phyloP scores from a whole-genome alignment of 192 early-diverging fungal genomes.

The Haplosporangium gracile region DNA sequence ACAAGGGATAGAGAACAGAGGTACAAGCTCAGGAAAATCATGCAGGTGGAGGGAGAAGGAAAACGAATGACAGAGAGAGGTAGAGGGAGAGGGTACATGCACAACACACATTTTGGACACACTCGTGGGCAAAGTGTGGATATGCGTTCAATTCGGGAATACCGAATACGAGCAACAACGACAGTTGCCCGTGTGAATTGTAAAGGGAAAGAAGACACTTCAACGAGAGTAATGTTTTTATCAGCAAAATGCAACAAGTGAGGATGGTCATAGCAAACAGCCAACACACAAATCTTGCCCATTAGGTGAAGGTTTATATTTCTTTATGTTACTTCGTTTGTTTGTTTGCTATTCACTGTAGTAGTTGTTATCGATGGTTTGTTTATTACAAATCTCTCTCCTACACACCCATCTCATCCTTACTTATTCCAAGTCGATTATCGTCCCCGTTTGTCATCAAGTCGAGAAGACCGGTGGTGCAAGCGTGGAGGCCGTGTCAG shows the following conservation, averaged over 20 bases:
- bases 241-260: too few relatives aligned
- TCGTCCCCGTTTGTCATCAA: slow-evolving; percentile 20
- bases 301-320: neutral
- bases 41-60: neutral
- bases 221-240: too few relatives aligned
- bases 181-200: too few relatives aligned
- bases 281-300: neutral
- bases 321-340: neutral
- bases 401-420: neutral
- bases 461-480: slow-evolving; percentile 29
- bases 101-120: neutral
- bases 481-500: slow-evolving; percentile 31
- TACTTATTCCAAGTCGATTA: neutral
- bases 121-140: too few relatives aligned
- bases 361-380: neutral
- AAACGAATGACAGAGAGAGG: neutral
- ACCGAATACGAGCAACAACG: neutral
- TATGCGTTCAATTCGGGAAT: neutral
- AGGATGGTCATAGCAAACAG: too few relatives aligned
- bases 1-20: neutral
- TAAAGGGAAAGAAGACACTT: too few relatives aligned
- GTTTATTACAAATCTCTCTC: neutral
- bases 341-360: too few relatives aligned
- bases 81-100: neutral
- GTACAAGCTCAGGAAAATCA: neutral